These are phyloP conservation scores for Podospora pseudoanserina DNA, from an alignment of 495 filamentous ascomycete genomes.

Conservation along the genomic window DNA sequence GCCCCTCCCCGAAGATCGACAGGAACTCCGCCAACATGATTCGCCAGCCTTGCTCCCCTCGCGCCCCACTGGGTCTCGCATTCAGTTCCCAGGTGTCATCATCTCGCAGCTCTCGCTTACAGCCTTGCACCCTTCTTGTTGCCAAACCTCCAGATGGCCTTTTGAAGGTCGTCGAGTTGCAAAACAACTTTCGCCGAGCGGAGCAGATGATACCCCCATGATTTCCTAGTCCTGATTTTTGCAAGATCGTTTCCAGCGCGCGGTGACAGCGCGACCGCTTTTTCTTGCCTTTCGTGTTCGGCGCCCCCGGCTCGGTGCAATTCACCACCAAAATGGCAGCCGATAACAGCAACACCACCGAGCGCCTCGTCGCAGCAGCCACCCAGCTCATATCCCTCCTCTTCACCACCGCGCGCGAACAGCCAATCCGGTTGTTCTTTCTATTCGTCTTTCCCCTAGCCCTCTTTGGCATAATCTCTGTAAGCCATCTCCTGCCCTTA, in stretches of 20 bases:
- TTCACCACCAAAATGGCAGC: conserved; percentile 10
- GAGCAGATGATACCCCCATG: background rate
- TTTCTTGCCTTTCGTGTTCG: background rate
- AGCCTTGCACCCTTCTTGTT: background rate
- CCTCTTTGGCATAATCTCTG: conserved; percentile 28
- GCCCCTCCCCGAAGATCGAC: background rate
- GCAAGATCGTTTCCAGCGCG: conserved; percentile 1
- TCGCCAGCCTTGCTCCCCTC: background rate
- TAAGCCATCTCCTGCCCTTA: conserved; percentile 17
- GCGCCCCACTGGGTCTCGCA: background rate
- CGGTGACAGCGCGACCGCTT: background rate
- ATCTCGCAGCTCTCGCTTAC: background rate
- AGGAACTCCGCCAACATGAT: background rate
- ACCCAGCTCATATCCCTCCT: conserved; percentile 31
- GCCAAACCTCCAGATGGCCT: conserved; percentile 9
- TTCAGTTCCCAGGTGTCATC: background rate
- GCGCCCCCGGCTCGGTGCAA: too few relatives aligned
- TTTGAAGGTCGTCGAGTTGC: background rate
- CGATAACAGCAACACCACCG: background rate
- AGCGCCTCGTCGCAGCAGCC: conserved; percentile 16
- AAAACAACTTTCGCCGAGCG: background rate
- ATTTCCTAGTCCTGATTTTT: background rate
- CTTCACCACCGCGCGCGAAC: conserved; percentile 24
- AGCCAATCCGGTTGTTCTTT: conserved; percentile 33
- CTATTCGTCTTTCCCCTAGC: conserved; percentile 26